A percentile compares a stretch with the other conserved stretches of the same genome.
Conservation (phyloP, 768 basidiomycete genomes). For the Austroboletus eburneus region DNA sequence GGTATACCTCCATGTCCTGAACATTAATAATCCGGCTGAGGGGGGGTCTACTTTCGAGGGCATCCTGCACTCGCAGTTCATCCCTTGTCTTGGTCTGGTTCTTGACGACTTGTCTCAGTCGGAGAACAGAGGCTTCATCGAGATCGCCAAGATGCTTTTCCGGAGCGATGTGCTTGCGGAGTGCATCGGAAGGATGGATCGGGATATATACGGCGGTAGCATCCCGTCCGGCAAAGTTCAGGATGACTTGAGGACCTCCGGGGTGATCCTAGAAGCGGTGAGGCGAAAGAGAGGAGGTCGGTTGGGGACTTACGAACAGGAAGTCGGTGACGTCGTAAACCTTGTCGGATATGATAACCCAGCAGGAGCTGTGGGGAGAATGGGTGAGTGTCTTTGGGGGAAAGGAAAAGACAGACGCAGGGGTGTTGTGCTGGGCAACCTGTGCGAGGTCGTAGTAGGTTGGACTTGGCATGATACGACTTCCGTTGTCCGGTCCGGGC, state of each 20-base stretch:
- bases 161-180: conserved; percentile 63
- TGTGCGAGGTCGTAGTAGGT: conserved; percentile 51
- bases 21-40: conserved; percentile 69
- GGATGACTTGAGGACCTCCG: conserved; percentile 77
- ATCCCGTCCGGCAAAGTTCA: conserved; percentile 82
- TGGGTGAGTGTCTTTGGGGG: conserved; percentile 4
- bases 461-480: conserved; percentile 33
- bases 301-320: conserved; percentile 43
- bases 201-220: conserved; percentile 75
- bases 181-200: conserved; percentile 81
- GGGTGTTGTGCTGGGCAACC: conserved; percentile 55
- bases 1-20: conserved; percentile 73
- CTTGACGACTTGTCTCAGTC: conserved; percentile 34
- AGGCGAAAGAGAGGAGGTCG: not conserved
- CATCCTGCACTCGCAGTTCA: conserved; percentile 62
- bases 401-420: conserved; percentile 35
- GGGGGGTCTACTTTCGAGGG: conserved; percentile 57
- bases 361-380: conserved; percentile 58
- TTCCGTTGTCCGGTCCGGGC: not conserved
- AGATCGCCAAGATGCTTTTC: conserved; percentile 74
- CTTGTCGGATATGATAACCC: conserved; percentile 75
- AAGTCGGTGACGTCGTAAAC: conserved; percentile 90
- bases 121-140: conserved; percentile 40
- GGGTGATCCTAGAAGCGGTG: conserved; percentile 56
- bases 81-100: conserved; percentile 59